Evolutionary conservation across 1,284 basidiomycete genomes (phyloP).

Genomic region (Sparassis latifolia): DNA sequence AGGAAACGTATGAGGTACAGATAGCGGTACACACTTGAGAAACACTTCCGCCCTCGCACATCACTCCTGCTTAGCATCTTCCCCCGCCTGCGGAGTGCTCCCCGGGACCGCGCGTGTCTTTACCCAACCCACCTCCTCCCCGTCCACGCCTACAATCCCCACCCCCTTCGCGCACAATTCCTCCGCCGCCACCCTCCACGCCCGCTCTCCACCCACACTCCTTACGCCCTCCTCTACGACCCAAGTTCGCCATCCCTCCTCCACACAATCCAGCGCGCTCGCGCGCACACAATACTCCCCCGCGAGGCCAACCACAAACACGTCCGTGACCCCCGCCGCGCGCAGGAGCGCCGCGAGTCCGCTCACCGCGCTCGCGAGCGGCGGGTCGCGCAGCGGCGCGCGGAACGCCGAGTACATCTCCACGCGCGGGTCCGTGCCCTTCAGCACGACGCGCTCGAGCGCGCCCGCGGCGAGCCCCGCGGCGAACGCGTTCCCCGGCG

Average conservation of each 20-base stretch:
- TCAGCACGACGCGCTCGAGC: conserved; percentile 27
- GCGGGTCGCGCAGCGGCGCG: conserved; percentile 29
- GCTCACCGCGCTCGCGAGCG: conserved; percentile 26
- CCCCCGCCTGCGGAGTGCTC: no score
- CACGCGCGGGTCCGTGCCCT: conserved; percentile 30
- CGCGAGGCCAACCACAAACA: conserved; percentile 54
- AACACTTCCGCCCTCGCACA: no score
- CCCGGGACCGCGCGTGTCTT: conserved; percentile 1
- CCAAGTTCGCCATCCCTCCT: conserved; percentile 35
- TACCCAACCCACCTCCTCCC: conserved; percentile 21
- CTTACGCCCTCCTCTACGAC: conserved; percentile 30
- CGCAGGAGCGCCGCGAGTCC: conserved; percentile 30
- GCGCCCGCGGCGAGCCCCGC: conserved; percentile 27
- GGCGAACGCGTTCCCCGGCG: conserved; percentile 36
- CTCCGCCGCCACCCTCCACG: conserved; percentile 16
- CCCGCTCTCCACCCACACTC: conserved; percentile 26
- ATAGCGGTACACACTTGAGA: not conserved
- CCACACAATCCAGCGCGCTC: conserved; percentile 37
- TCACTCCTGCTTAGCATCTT: not conserved
- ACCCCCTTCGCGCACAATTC: conserved; percentile 23
- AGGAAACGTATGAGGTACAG: not conserved
- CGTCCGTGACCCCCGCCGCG: conserved; percentile 29
- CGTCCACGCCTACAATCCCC: conserved; percentile 16
- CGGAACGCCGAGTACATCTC: conserved; percentile 51
- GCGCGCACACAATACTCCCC: conserved; percentile 53